Base-by-base conservation (phyloP, 2,329 filamentous ascomycete species). In the Aspergillus arachidicola region DNA sequence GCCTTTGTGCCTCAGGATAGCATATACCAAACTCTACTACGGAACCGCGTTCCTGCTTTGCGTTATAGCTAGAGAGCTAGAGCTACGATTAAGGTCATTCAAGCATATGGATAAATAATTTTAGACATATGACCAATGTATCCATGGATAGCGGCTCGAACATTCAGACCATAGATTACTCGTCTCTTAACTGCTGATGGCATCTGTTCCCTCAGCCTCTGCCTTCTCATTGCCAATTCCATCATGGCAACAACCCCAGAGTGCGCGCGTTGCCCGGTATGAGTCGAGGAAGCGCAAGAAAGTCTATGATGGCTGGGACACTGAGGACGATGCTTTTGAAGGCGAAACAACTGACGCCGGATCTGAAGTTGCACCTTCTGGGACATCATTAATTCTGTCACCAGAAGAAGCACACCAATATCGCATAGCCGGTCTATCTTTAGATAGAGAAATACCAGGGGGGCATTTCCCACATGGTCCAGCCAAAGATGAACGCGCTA, bases 341-440 rank as follows among this genome's bases (percentile, higher is more conserved):
- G 69, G 67, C 41, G 72, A 73, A 50, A 71, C 71, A 45, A 74
- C 73, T 14, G 74, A 76, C 64, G 70, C 69, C 58, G 68, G 66
- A 21, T 75, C 71, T 10, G 71, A 75, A 23, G 63, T 62, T 28
- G 69, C 64, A 14, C 65, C 67, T 53, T 65, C 68, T 5, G 66
- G 63, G 16, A 60, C 68, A 14, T 70, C 74, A 21, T 62, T 75
- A 45, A 66, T 75, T 26, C 65, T 81, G 21, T 75, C 79, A 10
- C 79, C 79, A 10, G 71, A 76, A 53, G 80, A 81, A 68, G 73
- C 75, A 48, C 72, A 77, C 60, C 80, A 83, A 69, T 80, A 80
- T 69, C 76, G 77, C 61, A 68, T 80, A 61, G 78, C 80, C 55
- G 76, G 80, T 58, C 76, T 79, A 38, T 68, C 78, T 43, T 68